Evolutionary conservation across 192 early-diverging fungal species (phyloP), one percentile per base, ranked within the genome.

Genomic region (Funneliformis mosseae): DNA sequence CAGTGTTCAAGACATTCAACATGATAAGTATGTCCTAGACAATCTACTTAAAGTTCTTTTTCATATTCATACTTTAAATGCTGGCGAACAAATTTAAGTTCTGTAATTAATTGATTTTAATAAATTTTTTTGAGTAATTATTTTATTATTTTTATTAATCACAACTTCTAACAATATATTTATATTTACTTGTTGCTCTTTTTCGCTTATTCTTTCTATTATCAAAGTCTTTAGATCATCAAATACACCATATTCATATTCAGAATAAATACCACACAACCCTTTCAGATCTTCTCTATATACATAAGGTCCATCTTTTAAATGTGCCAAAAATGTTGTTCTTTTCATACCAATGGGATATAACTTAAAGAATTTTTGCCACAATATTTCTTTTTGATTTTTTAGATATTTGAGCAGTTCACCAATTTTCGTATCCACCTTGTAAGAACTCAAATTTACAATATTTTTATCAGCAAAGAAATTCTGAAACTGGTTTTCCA

Each of bases 311-410:
- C 45, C 2, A 46, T 46, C 45, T 46, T 46, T 46, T 8, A 46
- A 46, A 46, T 11, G 7, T 46, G n/a, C n/a, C n/a, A n/a, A n/a
- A n/a, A n/a, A n/a, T n/a, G n/a, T 46, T 46, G 45, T 46, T 46
- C 45, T 2, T 46, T 46, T 46, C 2, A 46, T 46, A 46, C 45
- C 45, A 46, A 11, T 46, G 7, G 45, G 45, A 46, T 46, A 46
- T 11, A 46, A 10, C 45, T 46, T 11, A 46, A 46, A 46, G 11
- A 8, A 46, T 46, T 46, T 46, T 46, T 46, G 45, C 45, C 27
- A 72, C n/a, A 72, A 48, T 1, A 43, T 67, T 72, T 72, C n/a
- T 72, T 72, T 72, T 72, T 72, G 39, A 45, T 72, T 43, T 46
- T 72, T 42, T 45, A 72, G 18, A 23, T 72, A 72, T 55, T 45